These are phyloP conservation scores for Raffaelea arxii DNA, from an alignment of 2,329 filamentous ascomycete species.

Conservation along the genomic window DNA sequence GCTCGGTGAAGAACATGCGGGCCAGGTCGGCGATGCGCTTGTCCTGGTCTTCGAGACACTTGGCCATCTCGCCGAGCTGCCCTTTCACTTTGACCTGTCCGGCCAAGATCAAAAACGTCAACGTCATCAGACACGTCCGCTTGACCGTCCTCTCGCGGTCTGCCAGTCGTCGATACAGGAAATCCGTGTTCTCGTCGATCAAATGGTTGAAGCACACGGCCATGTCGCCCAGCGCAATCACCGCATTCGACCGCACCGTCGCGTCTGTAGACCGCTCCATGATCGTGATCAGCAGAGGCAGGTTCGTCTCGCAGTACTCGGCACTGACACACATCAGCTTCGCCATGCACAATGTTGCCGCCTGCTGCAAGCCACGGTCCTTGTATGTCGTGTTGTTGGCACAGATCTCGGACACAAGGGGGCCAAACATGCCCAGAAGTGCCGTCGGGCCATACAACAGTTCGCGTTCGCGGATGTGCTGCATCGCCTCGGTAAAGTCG, in stretches of 20 bases:
- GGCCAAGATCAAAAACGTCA: constrained; percentile 93
- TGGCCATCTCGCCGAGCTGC: constrained; percentile 97
- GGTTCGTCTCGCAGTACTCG: constrained; percentile 89
- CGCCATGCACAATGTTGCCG: constrained; percentile 86
- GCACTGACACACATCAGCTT: constrained; percentile 98
- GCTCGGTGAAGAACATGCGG: constrained; percentile 96
- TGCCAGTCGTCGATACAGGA: constrained; percentile 86
- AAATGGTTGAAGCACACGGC: constrained; percentile 99
- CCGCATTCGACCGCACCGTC: constrained; percentile 88
- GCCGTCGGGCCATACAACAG: constrained; percentile 75
- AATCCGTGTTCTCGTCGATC: constrained; percentile 98
- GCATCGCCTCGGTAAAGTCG: constrained; percentile 81
- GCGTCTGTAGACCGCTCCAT: constrained; percentile 90
- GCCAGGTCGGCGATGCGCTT: constrained; percentile 88
- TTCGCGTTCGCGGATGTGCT: constrained; percentile 75
- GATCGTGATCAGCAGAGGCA: constrained; percentile 92
- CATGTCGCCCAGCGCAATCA: constrained; percentile 97
- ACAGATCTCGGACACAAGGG: constrained; percentile 86
- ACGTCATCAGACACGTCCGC: constrained; percentile 93
- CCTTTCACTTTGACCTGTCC: constrained; percentile 99
- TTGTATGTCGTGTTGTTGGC: constrained; percentile 88
- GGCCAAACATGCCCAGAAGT: constrained; percentile 81
- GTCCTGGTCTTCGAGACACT: constrained; percentile 94
- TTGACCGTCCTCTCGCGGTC: constrained; percentile 86
- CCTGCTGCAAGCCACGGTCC: constrained; percentile 82